Base-by-base conservation (phyloP, 1,284 basidiomycete genomes). In the Neotropicomus parvogracilis region DNA sequence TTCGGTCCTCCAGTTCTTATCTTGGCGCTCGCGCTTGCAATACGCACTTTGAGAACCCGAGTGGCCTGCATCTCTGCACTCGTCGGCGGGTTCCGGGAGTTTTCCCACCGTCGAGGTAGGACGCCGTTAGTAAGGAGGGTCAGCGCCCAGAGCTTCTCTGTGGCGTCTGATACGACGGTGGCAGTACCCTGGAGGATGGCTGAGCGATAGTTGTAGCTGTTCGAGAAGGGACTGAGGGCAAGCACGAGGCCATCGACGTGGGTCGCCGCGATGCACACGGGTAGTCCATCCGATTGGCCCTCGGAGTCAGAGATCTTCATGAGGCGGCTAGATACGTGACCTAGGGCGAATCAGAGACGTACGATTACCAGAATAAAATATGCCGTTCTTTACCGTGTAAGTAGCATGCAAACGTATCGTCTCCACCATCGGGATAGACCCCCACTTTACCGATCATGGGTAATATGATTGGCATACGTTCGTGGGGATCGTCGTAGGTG, bases 191-290 rank as follows among this genome's bases (percentile, higher is more conserved):
- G 58, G 1, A 64, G 53, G 24, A 60, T 39, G 4, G 58, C 62
- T 0, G 62, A 60, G 9, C 62, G 59, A 27, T 60, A 60, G 46
- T 60, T 60, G 40, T 63, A 60, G 42, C 55, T 63, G 34, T 63
- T 52, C 10, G 60, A 59, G 41, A 60, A 60, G n/a, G 59, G 59
- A 16, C 37, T 56, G 1, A 60, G 38, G 32, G 59, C 41, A 26
- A 60, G 48, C 34, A 60, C 60, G 13, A 63, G 50, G 9, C 60
- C 59, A 5, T 60, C 59, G 19, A 60, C 44, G 9, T 61, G 56
- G n/a, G 60, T 60, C 21, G 62, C 59, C 19, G 59, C 58, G 26
- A 60, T 40, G 50, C 53, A 63, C 3, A 60, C 40, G 13, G 35
- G 40, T 4, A 60, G 46, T 24, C 47, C 58, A 3, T 52, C 45